Conservation (phyloP, 257 asterid genomes). For the Scutellaria baicalensis region DNA sequence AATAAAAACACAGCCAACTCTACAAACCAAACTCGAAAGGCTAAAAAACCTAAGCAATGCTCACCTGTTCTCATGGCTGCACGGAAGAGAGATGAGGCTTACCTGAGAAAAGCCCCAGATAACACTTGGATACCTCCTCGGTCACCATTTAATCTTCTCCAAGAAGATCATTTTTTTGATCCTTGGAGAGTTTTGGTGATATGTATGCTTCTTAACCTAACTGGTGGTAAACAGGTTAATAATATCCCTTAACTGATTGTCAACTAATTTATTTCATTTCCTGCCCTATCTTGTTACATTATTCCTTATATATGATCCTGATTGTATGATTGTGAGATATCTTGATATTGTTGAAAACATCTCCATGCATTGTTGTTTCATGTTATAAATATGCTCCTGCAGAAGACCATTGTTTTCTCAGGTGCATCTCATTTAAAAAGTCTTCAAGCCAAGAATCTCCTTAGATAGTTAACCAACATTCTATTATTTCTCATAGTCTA, state of each 20-base stretch:
- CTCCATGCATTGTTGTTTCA: background rate
- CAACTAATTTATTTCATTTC: background rate
- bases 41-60: conserved; percentile 1
- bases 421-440: background rate
- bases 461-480: no score
- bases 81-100: conserved; percentile 64
- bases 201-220: conserved; percentile 81
- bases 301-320: background rate
- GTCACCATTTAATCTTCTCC: conserved; percentile 69
- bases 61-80: conserved; percentile 35
- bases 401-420: background rate
- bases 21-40: background rate
- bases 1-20: conserved; percentile 10
- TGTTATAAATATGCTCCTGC: background rate
- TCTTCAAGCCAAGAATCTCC: no score
- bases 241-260: background rate
- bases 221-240: conserved; percentile 69
- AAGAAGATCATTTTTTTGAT: conserved; percentile 80
- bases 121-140: conserved; percentile 80
- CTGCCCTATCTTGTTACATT: background rate
- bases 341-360: background rate
- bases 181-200: conserved; percentile 95
- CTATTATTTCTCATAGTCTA: no score
- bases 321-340: background rate
- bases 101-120: conserved; percentile 43